phyloP scores from a whole-genome alignment of 73 alveolate species.

The Diophrys appendiculata region DNA sequence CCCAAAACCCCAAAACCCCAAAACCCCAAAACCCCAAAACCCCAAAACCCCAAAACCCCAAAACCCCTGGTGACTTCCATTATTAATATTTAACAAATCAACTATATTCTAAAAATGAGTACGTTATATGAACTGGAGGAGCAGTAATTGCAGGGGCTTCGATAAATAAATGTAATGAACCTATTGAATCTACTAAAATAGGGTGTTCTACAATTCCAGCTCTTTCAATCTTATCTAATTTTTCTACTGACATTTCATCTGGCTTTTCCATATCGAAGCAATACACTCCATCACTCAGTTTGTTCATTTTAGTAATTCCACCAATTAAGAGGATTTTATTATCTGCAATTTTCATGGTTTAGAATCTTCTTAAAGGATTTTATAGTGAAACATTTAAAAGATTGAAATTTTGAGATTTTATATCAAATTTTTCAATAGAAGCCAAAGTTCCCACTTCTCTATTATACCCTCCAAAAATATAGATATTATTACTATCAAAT shows the following conservation, averaged over 20 bases:
- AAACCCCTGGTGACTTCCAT: too few species aligned
- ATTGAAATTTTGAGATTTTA: constrained; percentile 74
- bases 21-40: too few species aligned
- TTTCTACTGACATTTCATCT: constrained; percentile 62
- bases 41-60: too few species aligned
- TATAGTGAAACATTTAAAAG: constrained; percentile 75
- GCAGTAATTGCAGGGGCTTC: constrained; percentile 94
- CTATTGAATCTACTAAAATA: constrained; percentile 86
- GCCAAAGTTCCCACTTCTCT: constrained; percentile 92
- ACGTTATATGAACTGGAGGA: constrained; percentile 79
- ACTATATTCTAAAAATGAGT: constrained; percentile 27
- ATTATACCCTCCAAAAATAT: constrained; percentile 96
- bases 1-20: too few species aligned
- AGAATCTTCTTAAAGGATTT: constrained; percentile 90
- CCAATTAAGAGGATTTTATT: constrained; percentile 81
- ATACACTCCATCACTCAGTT: constrained; percentile 81
- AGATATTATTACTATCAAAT: constrained; percentile 81
- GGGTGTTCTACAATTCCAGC: constrained; percentile 93
- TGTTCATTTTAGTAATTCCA: constrained; percentile 76
- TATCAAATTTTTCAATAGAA: constrained; percentile 87
- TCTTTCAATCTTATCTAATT: constrained; percentile 68
- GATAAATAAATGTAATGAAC: constrained; percentile 87
- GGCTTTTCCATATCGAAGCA: constrained; percentile 76
- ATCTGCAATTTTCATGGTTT: constrained; percentile 74
- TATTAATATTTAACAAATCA: too few species aligned